Conservation (phyloP, 2,329 filamentous ascomycete species). For the Venturia oleaginea region DNA sequence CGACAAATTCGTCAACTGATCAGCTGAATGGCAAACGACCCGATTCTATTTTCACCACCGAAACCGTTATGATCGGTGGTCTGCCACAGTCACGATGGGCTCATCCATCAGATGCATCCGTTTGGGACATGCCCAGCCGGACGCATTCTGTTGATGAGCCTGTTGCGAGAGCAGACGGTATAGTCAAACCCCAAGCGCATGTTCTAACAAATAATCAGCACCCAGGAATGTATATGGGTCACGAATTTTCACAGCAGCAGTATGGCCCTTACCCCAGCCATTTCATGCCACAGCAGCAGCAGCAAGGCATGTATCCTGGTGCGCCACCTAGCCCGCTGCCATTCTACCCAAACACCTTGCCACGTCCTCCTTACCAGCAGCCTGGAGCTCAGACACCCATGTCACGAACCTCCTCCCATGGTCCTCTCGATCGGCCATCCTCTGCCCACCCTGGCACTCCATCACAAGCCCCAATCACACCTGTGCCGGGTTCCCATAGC, state of each 20-base stretch:
- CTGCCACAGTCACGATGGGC: background rate
- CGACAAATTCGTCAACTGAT: background rate
- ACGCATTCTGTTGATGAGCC: background rate
- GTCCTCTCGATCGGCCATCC: slow-evolving; percentile 49
- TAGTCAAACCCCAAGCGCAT: slow-evolving; percentile 23
- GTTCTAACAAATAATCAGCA: slow-evolving; percentile 7
- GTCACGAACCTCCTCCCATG: slow-evolving; percentile 57
- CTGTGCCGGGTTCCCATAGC: slow-evolving; percentile 47
- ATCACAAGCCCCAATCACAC: slow-evolving; percentile 33
- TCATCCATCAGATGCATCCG: background rate
- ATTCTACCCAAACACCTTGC: slow-evolving; percentile 18
- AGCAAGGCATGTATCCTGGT: slow-evolving; percentile 16
- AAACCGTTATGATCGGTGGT: background rate
- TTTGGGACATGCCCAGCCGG: background rate
- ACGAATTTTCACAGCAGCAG: background rate
- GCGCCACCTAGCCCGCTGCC: slow-evolving; percentile 33
- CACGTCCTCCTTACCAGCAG: slow-evolving; percentile 40
- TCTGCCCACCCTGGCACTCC: slow-evolving; percentile 52
- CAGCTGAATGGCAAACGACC: background rate
- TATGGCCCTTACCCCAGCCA: background rate
- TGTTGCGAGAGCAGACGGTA: slow-evolving; percentile 13
- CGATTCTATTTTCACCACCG: background rate
- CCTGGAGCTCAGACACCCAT: slow-evolving; percentile 55
- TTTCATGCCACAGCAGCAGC: slow-evolving; percentile 3
- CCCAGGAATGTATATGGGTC: slow-evolving; percentile 13